phyloP scores from a whole-genome alignment of 768 basidiomycete species.

The Tulasnella sp. region DNA sequence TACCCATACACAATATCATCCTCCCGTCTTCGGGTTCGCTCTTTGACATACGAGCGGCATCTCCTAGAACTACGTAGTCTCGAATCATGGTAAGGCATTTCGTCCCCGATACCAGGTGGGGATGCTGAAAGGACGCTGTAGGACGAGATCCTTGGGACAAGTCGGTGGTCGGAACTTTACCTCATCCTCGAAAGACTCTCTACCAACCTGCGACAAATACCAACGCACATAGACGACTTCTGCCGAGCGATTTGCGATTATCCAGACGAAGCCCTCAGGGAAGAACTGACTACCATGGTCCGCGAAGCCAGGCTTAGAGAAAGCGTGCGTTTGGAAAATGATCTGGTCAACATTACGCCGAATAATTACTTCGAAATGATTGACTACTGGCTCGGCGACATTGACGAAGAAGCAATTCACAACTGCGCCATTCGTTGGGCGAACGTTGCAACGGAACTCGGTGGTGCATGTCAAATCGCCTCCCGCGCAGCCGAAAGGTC shows the following conservation, averaged over 20 bases:
- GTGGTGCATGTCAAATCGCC: background rate
- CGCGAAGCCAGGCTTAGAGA: background rate
- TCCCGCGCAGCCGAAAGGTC: constrained; percentile 47
- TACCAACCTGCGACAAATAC: background rate
- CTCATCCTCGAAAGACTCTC: background rate
- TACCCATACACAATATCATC: constrained; percentile 60
- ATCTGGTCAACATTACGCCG: background rate
- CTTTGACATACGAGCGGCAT: too few species aligned
- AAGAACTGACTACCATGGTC: background rate
- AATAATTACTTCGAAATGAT: background rate
- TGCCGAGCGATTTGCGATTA: background rate
- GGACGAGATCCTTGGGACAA: background rate
- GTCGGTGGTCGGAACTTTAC: background rate
- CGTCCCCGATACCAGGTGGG: background rate
- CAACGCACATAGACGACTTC: background rate
- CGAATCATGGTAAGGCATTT: background rate
- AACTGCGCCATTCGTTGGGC: background rate
- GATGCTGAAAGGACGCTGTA: background rate
- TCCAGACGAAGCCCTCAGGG: background rate
- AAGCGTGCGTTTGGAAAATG: background rate
- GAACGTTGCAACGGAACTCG: background rate
- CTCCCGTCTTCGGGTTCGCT: constrained; percentile 39
- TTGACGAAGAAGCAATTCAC: background rate
- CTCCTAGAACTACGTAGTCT: background rate
- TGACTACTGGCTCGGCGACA: background rate